These are phyloP conservation scores for Ophidiomyces ophidiicola DNA, from an alignment of 2,329 filamentous ascomycete species.

Conservation along the genomic window DNA sequence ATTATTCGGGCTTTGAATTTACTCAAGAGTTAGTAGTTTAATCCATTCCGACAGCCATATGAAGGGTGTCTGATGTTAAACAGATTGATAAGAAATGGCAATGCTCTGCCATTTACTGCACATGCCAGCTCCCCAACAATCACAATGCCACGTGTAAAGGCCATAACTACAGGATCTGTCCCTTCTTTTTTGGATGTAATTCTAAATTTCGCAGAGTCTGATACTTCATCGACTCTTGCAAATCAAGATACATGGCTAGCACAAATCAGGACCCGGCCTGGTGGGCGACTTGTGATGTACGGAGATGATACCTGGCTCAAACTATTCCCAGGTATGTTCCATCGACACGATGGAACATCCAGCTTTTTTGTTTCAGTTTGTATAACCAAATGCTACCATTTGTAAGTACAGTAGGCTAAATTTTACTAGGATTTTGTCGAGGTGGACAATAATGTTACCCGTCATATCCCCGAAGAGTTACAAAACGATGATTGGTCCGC, in stretches of 20 bases:
- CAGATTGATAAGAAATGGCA: constrained; percentile 71
- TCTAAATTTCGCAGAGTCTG: constrained; percentile 87
- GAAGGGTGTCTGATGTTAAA: constrained; percentile 11
- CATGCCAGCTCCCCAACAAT: constrained; percentile 95
- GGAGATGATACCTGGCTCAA: constrained; percentile 98
- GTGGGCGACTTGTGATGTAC: constrained; percentile 79
- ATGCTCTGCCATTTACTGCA: constrained; percentile 84
- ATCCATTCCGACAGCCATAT: constrained; percentile 7
- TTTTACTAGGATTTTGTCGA: constrained; percentile 74
- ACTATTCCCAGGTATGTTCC: constrained; percentile 81
- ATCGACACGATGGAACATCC: constrained; percentile 77
- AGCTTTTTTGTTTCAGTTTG: constrained; percentile 96
- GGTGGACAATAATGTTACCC: constrained; percentile 93
- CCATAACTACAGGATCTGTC: constrained; percentile 94
- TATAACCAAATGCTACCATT: background rate
- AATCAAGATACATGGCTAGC: constrained; percentile 92
- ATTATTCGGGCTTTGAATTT: constrained; percentile 68
- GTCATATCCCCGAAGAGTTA: constrained; percentile 70
- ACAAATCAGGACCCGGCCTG: constrained; percentile 63
- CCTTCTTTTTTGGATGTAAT: constrained; percentile 96
- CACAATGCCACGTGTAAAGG: constrained; percentile 95
- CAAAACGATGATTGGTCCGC: constrained; percentile 72
- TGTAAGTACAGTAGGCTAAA: constrained; percentile 8
- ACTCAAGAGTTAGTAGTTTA: constrained; percentile 58
- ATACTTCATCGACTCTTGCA: constrained; percentile 76